Base-by-base conservation (phyloP, 768 basidiomycete species). In the Lyophyllum atratum region DNA sequence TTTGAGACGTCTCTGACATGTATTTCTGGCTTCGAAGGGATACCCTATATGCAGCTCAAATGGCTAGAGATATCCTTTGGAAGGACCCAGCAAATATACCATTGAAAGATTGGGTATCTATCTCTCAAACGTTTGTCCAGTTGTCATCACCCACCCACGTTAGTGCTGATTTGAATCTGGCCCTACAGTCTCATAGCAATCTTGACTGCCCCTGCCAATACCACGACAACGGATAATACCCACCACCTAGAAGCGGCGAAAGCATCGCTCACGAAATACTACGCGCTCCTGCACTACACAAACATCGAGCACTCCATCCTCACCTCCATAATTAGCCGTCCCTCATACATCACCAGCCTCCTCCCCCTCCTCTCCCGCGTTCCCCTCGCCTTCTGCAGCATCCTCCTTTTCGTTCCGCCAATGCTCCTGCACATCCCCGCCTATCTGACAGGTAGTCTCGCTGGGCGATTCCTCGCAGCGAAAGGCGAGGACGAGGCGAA, bases 401-500 rank as follows among this genome's bases (percentile, higher is more conserved):
- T 85, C 68, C 12, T 74, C 31, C 48, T 75, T 0, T 81, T 79
- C 60, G 43, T 76, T 3, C 79, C 80, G 0, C 64, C 74, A 10
- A 73, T 88, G 51, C 52, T 89, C 29, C 52, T 86, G 22, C 80
- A 83, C 29, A 60, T 86, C 10, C 87, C 88, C 1, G 80, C 81
- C 6, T 90, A 90, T 69, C 60, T 83, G 42, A 67, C 80, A 19
- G 81, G 81, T 22, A 52, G 59, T 12, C 64, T 83, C n/a, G 70
- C 74, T 17, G 76, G 76, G 34, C 75, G 73, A 43, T 61, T 76
- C 46, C 62, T 88, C 25, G 76, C 76, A 10, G 66, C 65, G 0
- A 65, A 73, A 14, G 80, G 81, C 31, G 87, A 90, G 65, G 79
- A 87, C 64, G 89, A 90, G 64, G 80, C 82, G 28, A 72, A 80